A percentile compares a stretch with the other conserved stretches of the same genome.
phyloP scores from a whole-genome alignment of 2,329 filamentous ascomycete genomes.

The Dactylellina haptotyla region DNA sequence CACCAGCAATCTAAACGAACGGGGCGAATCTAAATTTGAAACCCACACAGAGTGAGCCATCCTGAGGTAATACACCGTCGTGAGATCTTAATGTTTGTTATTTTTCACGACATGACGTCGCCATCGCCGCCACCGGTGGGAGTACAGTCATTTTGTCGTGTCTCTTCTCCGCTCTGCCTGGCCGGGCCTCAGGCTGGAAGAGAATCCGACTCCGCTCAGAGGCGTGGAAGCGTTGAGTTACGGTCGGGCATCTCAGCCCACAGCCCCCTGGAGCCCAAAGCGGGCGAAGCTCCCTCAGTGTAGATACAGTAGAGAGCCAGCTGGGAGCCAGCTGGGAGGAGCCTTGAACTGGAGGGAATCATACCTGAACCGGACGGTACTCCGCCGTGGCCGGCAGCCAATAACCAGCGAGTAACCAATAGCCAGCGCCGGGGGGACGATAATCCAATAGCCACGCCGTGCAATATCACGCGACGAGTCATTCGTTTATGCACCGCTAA shows the following conservation, averaged over 20 bases:
- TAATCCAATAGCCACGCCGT: not conserved
- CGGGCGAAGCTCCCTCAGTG: not conserved
- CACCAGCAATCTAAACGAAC: not conserved
- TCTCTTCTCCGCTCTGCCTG: not conserved
- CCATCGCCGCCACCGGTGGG: not conserved
- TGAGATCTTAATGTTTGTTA: not conserved
- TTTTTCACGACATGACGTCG: conserved; percentile 3
- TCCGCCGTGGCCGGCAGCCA: not conserved
- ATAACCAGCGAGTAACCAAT: conserved; percentile 12
- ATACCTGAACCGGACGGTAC: conserved; percentile 8
- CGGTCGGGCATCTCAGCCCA: not conserved
- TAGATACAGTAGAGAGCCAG: not conserved
- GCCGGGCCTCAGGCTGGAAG: conserved; percentile 10
- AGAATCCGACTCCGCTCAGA: conserved; percentile 7
- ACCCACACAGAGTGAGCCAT: not conserved
- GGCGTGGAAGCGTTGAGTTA: not conserved
- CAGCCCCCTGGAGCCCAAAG: not conserved
- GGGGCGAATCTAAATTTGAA: not conserved
- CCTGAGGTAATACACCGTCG: not conserved
- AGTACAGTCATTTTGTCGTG: not conserved
- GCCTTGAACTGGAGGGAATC: conserved; percentile 10
- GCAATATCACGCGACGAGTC: conserved; percentile 39
- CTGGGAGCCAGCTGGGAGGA: not conserved
- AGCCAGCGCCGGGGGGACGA: not conserved
- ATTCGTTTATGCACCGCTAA: conserved; percentile 18